Evolutionary conservation across 306 rosid species (phyloP).

Genomic region (Cicer judaicum): DNA sequence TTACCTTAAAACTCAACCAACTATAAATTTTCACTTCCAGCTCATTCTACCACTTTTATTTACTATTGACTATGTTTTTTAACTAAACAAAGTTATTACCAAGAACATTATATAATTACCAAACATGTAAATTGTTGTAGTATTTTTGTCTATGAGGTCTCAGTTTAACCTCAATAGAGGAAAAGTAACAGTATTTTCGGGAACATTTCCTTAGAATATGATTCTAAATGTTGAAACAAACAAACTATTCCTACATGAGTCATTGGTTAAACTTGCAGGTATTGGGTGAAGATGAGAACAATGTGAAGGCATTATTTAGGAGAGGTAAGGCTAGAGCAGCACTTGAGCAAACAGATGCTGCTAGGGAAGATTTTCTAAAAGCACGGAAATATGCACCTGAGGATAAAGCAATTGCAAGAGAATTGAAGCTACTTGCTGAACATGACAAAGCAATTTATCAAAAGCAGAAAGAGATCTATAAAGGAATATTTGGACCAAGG

Average conservation of each 20-base stretch:
- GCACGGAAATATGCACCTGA: conserved; percentile 69
- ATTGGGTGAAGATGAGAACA: conserved; percentile 85
- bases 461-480: conserved; percentile 93
- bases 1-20: background rate
- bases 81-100: background rate
- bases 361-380: conserved; percentile 76
- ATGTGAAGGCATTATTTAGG: conserved; percentile 82
- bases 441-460: conserved; percentile 84
- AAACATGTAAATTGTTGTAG: background rate
- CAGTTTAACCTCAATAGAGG: no score
- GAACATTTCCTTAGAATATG: background rate
- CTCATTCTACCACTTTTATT: background rate
- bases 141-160: no score
- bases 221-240: background rate
- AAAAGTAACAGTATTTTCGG: background rate
- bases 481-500: conserved; percentile 88
- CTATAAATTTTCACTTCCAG: background rate
- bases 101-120: background rate
- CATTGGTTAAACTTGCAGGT: conserved; percentile 56
- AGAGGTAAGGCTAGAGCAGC: conserved; percentile 89
- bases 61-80: background rate
- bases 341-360: conserved; percentile 92
- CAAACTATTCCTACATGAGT: background rate
- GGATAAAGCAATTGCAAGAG: conserved; percentile 83
- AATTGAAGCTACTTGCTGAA: conserved; percentile 73